These are phyloP conservation scores for Talaromyces sp. DNA, from an alignment of 2,329 filamentous ascomycete genomes.

Conservation along the genomic window DNA sequence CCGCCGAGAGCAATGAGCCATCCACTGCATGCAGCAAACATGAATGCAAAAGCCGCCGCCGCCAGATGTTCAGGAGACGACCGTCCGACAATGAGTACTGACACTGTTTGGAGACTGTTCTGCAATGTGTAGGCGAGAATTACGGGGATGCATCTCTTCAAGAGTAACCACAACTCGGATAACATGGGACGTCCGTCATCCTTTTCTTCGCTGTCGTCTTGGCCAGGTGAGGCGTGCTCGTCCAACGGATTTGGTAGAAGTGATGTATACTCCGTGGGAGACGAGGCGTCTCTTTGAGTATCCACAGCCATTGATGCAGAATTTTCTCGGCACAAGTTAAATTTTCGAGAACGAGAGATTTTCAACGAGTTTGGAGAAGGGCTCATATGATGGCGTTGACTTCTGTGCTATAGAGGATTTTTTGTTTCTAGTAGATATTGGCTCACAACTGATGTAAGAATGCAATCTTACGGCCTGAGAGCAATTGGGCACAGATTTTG, in stretches of 20 bases:
- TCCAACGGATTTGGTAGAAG: conserved; percentile 21
- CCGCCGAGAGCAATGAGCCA: conserved; percentile 84
- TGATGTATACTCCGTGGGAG: conserved; percentile 21
- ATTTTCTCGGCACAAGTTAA: neutral
- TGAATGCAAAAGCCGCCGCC: conserved; percentile 80
- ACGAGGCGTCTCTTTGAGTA: neutral
- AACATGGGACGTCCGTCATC: conserved; percentile 28
- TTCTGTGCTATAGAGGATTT: neutral
- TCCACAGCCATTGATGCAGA: neutral
- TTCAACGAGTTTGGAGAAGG: no score
- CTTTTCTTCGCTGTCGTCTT: conserved; percentile 3
- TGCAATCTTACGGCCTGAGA: neutral
- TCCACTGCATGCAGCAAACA: conserved; percentile 86
- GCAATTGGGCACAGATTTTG: neutral
- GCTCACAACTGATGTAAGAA: neutral
- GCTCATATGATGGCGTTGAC: neutral
- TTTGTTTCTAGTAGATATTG: neutral
- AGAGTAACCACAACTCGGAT: conserved; percentile 60
- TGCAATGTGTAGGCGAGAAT: conserved; percentile 81
- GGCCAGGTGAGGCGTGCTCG: conserved; percentile 1
- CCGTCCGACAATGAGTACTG: conserved; percentile 74
- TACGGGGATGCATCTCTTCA: conserved; percentile 67
- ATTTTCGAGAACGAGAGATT: neutral
- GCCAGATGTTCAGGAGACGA: conserved; percentile 74
- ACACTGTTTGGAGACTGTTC: conserved; percentile 76